phyloP scores from a whole-genome alignment of 805 yeast species.

The Yarrowia deformans region DNA sequence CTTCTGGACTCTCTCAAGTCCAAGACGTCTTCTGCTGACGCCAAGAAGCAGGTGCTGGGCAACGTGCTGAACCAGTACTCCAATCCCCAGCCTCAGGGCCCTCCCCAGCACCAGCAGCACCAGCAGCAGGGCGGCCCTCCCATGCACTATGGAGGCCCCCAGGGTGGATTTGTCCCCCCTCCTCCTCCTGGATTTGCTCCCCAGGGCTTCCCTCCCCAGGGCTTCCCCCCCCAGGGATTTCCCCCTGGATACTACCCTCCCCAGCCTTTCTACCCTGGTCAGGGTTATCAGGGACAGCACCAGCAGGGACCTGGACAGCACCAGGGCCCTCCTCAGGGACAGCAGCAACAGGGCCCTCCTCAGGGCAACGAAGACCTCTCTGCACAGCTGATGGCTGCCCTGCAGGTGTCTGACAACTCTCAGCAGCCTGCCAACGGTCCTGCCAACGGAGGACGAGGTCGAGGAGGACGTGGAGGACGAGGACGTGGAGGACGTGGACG shows the following conservation, averaged over 20 bases:
- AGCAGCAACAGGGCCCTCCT: slow-evolving; percentile 5
- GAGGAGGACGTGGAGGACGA: slow-evolving; percentile 43
- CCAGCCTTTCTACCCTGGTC: slow-evolving; percentile 34
- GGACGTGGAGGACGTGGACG: slow-evolving; percentile 40
- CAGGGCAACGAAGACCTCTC: slow-evolving; percentile 43
- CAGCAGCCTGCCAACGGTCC: slow-evolving; percentile 7
- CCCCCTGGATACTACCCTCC: slow-evolving; percentile 37
- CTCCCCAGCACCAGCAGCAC: slow-evolving; percentile 26
- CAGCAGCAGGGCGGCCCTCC: slow-evolving; percentile 29
- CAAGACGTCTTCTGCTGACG: slow-evolving; percentile 16
- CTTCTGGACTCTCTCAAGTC: slow-evolving; percentile 37
- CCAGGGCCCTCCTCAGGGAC: neutral
- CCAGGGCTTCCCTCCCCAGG: slow-evolving; percentile 39
- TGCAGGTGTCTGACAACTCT: slow-evolving; percentile 41
- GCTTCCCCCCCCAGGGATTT: slow-evolving; percentile 37
- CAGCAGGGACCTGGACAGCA: neutral
- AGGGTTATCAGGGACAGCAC: slow-evolving; percentile 20
- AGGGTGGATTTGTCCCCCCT: slow-evolving; percentile 32
- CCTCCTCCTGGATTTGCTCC: slow-evolving; percentile 33
- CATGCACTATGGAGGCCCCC: slow-evolving; percentile 28
- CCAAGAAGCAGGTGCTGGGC: slow-evolving; percentile 38
- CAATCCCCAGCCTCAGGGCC: slow-evolving; percentile 37
- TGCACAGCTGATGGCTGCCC: slow-evolving; percentile 44
- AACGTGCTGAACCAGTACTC: slow-evolving; percentile 37
- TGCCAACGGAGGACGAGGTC: slow-evolving; percentile 41